phyloP scores from a whole-genome alignment of 176 grass and related monocot genomes.

The Aegilops longissima region DNA sequence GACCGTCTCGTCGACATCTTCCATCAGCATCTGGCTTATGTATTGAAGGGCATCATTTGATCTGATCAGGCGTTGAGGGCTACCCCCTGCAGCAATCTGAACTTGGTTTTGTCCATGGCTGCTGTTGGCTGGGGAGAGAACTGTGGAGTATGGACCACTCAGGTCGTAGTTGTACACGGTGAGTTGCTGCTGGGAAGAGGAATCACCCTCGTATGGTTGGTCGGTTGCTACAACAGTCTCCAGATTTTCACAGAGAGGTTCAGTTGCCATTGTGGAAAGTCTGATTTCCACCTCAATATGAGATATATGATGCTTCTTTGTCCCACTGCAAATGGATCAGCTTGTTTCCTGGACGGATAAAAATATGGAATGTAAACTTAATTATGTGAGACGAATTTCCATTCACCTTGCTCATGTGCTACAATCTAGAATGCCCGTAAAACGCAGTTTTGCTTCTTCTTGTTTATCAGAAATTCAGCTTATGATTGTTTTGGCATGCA shows the following conservation, averaged over 20 bases:
- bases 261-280: conserved; percentile 8
- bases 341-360: background rate
- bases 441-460: background rate
- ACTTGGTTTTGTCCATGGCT: background rate
- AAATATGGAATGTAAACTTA: no score
- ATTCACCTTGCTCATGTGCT: background rate
- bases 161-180: no score
- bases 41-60: conserved; percentile 32
- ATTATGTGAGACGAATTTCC: background rate
- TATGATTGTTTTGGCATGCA: no score
- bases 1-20: conserved; percentile 32
- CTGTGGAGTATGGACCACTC: no score
- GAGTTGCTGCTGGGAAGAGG: no score
- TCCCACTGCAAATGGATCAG: background rate
- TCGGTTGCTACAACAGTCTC: background rate
- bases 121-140: no score
- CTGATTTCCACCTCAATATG: no score
- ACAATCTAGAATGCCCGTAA: background rate
- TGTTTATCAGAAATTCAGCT: no score
- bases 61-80: conserved; percentile 7
- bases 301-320: background rate
- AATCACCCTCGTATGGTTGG: background rate
- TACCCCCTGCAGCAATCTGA: background rate
- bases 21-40: conserved; percentile 45
- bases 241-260: background rate